These are phyloP conservation scores for Phytophthora agathidicida DNA, from an alignment of 352 stramenopile genomes.

Conservation along the genomic window DNA sequence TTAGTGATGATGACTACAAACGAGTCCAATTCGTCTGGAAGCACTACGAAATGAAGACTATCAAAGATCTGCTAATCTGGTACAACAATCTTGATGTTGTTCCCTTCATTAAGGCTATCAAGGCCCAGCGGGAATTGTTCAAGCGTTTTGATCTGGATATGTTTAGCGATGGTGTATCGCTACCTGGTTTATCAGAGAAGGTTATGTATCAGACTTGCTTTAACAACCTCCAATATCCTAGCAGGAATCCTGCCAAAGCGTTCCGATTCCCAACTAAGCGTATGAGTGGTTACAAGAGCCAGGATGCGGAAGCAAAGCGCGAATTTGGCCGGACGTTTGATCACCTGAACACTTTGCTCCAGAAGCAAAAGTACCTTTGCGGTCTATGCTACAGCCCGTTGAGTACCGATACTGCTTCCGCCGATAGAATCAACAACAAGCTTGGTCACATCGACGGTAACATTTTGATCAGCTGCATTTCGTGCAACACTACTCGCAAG, in stretches of 20 bases:
- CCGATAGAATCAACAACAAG: slow-evolving; percentile 22
- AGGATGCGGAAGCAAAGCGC: slow-evolving; percentile 25
- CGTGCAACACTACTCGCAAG: too few species aligned
- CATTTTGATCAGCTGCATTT: too few species aligned
- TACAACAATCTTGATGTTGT: slow-evolving; percentile 32
- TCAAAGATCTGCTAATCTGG: slow-evolving; percentile 36
- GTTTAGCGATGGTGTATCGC: slow-evolving; percentile 21
- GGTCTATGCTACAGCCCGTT: slow-evolving; percentile 22
- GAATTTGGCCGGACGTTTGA: slow-evolving; percentile 23
- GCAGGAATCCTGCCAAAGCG: slow-evolving; percentile 2
- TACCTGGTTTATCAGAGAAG: slow-evolving; percentile 25
- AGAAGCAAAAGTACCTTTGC: slow-evolving; percentile 34
- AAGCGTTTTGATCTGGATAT: slow-evolving; percentile 26
- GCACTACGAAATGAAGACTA: slow-evolving; percentile 38
- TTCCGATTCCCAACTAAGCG: slow-evolving; percentile 23
- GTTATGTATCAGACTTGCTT: slow-evolving; percentile 36
- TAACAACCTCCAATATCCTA: slow-evolving; percentile 11
- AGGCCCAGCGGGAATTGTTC: slow-evolving; percentile 13
- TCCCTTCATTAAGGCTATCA: slow-evolving; percentile 27
- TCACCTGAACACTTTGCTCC: slow-evolving; percentile 22
- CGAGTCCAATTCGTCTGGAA: slow-evolving; percentile 34
- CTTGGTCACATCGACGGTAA: too few species aligned
- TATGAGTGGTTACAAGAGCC: slow-evolving; percentile 22
- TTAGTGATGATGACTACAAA: slow-evolving; percentile 32
- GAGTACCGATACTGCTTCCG: slow-evolving; percentile 27